Evolutionary conservation across 192 early-diverging fungal species (phyloP).

Genomic region (Paraglomus occultum): DNA sequence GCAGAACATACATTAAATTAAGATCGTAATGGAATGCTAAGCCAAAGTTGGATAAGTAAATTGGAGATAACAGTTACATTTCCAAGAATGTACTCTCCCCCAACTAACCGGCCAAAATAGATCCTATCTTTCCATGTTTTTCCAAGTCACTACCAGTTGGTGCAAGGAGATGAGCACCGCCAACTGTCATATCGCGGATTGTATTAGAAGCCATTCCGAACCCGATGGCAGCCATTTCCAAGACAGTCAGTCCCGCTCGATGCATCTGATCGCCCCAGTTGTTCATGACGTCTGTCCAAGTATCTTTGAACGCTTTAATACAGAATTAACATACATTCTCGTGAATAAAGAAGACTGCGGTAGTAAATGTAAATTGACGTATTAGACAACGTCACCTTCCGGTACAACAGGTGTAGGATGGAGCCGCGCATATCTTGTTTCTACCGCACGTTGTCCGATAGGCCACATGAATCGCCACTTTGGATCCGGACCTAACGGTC

Average conservation of each 20-base stretch:
- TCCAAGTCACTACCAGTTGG: constrained; percentile 67
- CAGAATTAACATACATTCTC: background rate
- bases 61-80: background rate
- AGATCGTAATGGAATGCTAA: constrained; percentile 51
- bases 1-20: constrained; percentile 49
- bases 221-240: constrained; percentile 66
- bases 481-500: constrained; percentile 55
- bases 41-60: background rate
- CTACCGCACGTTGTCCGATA: constrained; percentile 52
- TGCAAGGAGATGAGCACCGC: constrained; percentile 68
- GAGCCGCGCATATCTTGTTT: constrained; percentile 58
- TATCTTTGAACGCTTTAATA: constrained; percentile 57
- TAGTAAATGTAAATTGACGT: background rate
- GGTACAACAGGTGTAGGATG: constrained; percentile 66
- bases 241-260: constrained; percentile 47
- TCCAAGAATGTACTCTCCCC: background rate
- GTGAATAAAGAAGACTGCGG: no score
- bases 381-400: constrained; percentile 35
- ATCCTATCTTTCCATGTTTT: constrained; percentile 58
- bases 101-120: constrained; percentile 55
- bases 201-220: constrained; percentile 57
- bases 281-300: constrained; percentile 62
- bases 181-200: constrained; percentile 51
- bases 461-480: constrained; percentile 78
- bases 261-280: constrained; percentile 61